Evolutionary conservation across 352 stramenopile species (phyloP).

Genomic region (Phytophthora pluvialis): DNA sequence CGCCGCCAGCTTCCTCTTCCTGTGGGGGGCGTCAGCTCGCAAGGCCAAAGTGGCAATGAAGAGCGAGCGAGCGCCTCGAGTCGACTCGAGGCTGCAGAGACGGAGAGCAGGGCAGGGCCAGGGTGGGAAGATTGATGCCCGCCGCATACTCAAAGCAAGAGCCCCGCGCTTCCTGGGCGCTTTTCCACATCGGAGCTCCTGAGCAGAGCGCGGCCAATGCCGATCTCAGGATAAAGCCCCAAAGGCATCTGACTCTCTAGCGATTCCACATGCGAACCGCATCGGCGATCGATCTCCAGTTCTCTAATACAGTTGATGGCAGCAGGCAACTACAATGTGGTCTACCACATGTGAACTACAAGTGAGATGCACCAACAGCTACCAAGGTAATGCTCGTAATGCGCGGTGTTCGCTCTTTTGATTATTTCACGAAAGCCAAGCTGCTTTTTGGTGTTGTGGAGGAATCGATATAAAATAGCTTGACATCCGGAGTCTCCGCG

Average conservation of each 20-base stretch:
- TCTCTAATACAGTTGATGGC: too few relatives aligned
- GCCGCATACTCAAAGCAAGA: slow-evolving; percentile 37
- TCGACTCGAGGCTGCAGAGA: slow-evolving; percentile 13
- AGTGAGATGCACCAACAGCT: slow-evolving; percentile 2
- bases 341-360: background rate
- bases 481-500: slow-evolving; percentile 9
- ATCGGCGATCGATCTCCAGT: slow-evolving; percentile 1
- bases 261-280: slow-evolving; percentile 27
- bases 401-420: background rate
- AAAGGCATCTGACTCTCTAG: slow-evolving; percentile 38
- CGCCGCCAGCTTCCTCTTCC: background rate
- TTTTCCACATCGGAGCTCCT: slow-evolving; percentile 9
- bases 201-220: slow-evolving; percentile 28
- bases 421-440: slow-evolving; percentile 11
- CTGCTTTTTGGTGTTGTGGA: slow-evolving; percentile 12
- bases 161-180: slow-evolving; percentile 3
- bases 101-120: slow-evolving; percentile 24
- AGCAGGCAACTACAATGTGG: background rate
- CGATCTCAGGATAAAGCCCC: slow-evolving; percentile 33
- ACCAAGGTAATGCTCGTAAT: slow-evolving; percentile 15
- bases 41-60: slow-evolving; percentile 38
- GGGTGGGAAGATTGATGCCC: slow-evolving; percentile 30
- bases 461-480: background rate
- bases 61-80: slow-evolving; percentile 19
- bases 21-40: slow-evolving; percentile 19